A percentile compares a stretch with the other conserved stretches of the same genome.
These are phyloP conservation scores for Cyathus pygmaeus DNA, from an alignment of 1,284 basidiomycete species.

Conservation along the genomic window DNA sequence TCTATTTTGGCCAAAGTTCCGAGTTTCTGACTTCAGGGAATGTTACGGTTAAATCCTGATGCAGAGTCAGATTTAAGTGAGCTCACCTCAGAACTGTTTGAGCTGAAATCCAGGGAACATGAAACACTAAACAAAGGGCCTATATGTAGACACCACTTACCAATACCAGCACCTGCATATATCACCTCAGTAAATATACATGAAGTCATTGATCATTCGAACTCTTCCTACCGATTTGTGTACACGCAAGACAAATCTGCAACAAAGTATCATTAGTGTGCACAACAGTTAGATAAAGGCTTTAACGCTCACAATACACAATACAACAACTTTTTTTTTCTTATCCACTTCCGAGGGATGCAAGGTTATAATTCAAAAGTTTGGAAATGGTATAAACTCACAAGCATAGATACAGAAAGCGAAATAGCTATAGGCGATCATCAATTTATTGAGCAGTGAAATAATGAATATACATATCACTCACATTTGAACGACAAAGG, in stretches of 20 bases:
- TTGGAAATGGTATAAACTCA: slow-evolving; percentile 3
- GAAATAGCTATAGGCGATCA: slow-evolving; percentile 15
- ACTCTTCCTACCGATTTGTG: slow-evolving; percentile 13
- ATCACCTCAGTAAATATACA: not conserved
- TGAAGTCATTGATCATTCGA: not conserved
- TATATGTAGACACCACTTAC: slow-evolving; percentile 2
- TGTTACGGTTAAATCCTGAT: no score
- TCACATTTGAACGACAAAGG: slow-evolving; percentile 28
- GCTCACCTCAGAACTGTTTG: not conserved
- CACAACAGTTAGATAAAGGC: not conserved
- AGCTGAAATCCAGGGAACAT: no score
- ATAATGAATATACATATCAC: not conserved
- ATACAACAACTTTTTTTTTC: slow-evolving; percentile 11
- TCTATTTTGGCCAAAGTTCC: not conserved
- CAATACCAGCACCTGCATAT: slow-evolving; percentile 10
- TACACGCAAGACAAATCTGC: slow-evolving; percentile 11
- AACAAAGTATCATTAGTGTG: not conserved
- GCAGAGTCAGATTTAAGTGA: no score
- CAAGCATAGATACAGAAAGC: slow-evolving; percentile 20
- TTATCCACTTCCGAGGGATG: slow-evolving; percentile 12
- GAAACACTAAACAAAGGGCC: no score
- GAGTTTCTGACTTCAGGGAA: not conserved
- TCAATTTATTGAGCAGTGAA: not conserved
- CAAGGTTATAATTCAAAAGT: not conserved
- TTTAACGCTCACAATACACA: slow-evolving; percentile 13